Conservation (phyloP, 352 stramenopile species). For the Phytopythium aichiense region DNA sequence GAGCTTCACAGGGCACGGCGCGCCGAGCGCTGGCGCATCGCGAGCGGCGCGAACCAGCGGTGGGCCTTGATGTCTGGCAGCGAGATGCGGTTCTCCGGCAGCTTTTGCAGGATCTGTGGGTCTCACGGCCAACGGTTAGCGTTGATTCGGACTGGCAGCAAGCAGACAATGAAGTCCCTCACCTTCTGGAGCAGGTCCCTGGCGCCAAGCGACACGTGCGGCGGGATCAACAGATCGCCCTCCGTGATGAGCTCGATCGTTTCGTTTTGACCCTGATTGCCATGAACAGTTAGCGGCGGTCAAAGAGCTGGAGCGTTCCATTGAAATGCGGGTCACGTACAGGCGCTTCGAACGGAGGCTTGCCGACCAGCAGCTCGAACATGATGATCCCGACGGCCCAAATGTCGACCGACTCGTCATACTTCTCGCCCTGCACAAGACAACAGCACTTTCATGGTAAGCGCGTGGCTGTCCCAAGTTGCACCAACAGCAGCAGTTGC, state of each 20-base stretch:
- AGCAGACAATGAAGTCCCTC: neutral
- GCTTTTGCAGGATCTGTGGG: slow-evolving; percentile 69
- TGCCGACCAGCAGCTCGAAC: slow-evolving; percentile 97
- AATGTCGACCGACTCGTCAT: slow-evolving; percentile 98
- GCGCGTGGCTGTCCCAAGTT: neutral
- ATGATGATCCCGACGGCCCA: slow-evolving; percentile 99
- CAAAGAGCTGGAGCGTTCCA: neutral
- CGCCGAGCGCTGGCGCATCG: slow-evolving; percentile 38
- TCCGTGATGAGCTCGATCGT: slow-evolving; percentile 96
- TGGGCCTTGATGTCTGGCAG: slow-evolving; percentile 73
- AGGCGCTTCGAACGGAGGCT: slow-evolving; percentile 96
- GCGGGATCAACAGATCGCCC: slow-evolving; percentile 54
- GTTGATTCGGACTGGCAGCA: neutral
- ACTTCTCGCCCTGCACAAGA: slow-evolving; percentile 81
- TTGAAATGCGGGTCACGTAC: slow-evolving; percentile 20
- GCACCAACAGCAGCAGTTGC: neutral
- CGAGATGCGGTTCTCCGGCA: slow-evolving; percentile 48
- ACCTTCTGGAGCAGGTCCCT: slow-evolving; percentile 73
- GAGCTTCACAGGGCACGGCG: slow-evolving; percentile 24
- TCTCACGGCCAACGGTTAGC: neutral
- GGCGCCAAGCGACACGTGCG: slow-evolving; percentile 62
- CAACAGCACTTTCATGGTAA: neutral
- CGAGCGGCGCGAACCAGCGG: slow-evolving; percentile 65
- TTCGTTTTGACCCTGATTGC: slow-evolving; percentile 84
- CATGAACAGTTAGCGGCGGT: neutral